Percentiles rank a stretch among this genome's conserved stretches.
These are phyloP conservation scores for Rubia yunnanensis DNA, from an alignment of 257 asterid genomes.

Conservation along the genomic window DNA sequence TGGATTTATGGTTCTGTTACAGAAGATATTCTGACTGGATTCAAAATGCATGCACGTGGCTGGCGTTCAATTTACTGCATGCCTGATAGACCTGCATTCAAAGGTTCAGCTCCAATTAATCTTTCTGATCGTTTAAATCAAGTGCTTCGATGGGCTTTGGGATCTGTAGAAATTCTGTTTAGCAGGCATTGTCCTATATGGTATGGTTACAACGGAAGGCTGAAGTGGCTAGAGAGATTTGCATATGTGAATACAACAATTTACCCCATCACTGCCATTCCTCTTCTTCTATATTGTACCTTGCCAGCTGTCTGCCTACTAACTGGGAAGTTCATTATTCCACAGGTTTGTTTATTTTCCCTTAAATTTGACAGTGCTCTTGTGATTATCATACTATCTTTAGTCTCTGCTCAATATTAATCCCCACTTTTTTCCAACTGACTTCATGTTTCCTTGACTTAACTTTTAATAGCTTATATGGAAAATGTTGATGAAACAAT, in stretches of 20 bases:
- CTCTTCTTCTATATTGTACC: conserved; percentile 73
- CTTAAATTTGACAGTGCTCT: background rate
- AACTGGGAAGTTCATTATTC: conserved; percentile 91
- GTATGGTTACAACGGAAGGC: conserved; percentile 86
- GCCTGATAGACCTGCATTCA: conserved; percentile 88
- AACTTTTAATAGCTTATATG: background rate
- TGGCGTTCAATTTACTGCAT: conserved; percentile 98
- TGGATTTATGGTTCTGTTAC: conserved; percentile 99
- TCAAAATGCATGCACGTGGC: conserved; percentile 98
- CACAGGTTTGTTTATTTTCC: conserved; percentile 75
- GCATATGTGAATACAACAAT: conserved; percentile 91
- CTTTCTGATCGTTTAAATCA: conserved; percentile 97
- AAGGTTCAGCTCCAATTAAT: conserved; percentile 97
- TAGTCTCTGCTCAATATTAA: background rate
- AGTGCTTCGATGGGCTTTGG: conserved; percentile 99
- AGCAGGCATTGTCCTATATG: conserved; percentile 98
- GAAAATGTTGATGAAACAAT: background rate
- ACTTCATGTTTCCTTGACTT: background rate
- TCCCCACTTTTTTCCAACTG: background rate
- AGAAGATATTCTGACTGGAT: conserved; percentile 98
- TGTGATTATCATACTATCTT: background rate
- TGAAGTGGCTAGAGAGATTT: conserved; percentile 94
- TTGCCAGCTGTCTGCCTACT: conserved; percentile 94
- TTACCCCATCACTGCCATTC: conserved; percentile 85
- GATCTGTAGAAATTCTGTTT: conserved; percentile 87